Evolutionary conservation across 2,329 filamentous ascomycete species (phyloP), one percentile per base, ranked within the genome.

Genomic region (Phoma sp.): DNA sequence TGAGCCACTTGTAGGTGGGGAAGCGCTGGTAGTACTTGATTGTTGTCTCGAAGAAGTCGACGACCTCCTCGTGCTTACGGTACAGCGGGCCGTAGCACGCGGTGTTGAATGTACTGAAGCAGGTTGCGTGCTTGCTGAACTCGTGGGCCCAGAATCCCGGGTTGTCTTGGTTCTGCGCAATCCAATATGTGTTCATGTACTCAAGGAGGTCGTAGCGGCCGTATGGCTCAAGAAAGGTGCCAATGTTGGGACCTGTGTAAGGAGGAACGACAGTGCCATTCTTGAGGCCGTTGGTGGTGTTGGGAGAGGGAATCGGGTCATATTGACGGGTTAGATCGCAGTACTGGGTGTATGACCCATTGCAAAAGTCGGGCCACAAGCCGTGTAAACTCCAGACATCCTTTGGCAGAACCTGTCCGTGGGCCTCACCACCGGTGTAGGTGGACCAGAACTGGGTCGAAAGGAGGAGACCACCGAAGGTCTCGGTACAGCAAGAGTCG

Each of bases 111-210:
- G 83, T 87, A 39, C 81, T 84, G 77, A 77, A 89, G 78, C 87
- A 90, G 12, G 86, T 89, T 2, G 81, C 86, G 72, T 88, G 86
- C 77, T 89, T 89, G 74, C 78, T 81, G 77, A 86, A 88, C 68
- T 89, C 86, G 76, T 88, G 86, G 32, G 74, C 86, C 86, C 86
- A 89, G 74, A 90, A 84, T 28, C 82, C 78, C 43, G 76, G 70
- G 74, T 86, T 88, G 12, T 81, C 78, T 42, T 81, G 79, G 55
- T 76, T 75, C 60, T 84, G 83, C 40, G 80, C 80, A 60, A 87
- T 79, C 87, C 87, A 89, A 80, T 80, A 81, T 65, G 81, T 85
- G 67, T 86, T 83, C 87, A 89, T 89, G 76, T 81, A 89, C 2
- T 78, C 80, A 2, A 89, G 79, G 2, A 89, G 77, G 65, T 88